Evolutionary conservation across 1,284 basidiomycete genomes (phyloP).

Genomic region (Porodaedalea pini): DNA sequence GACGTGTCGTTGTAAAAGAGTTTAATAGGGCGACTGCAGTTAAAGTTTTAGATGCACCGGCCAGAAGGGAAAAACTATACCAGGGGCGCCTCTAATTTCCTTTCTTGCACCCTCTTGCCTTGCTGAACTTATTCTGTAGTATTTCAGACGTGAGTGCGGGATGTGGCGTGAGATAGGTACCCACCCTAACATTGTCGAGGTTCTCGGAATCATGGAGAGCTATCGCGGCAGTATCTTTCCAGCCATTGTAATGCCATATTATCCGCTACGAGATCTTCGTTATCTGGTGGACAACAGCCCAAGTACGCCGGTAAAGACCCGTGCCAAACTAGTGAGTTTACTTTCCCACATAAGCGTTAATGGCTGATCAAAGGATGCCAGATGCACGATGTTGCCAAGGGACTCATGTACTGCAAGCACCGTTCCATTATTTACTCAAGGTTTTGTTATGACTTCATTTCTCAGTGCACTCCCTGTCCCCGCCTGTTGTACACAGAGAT

Average conservation of each 20-base stretch:
- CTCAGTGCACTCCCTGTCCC: neutral
- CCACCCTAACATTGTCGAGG: neutral
- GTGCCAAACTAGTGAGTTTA: neutral
- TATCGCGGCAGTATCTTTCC: neutral
- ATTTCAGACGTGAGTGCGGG: slow-evolving; percentile 2
- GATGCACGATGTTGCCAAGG: neutral
- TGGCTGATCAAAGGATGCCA: neutral
- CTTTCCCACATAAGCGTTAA: neutral
- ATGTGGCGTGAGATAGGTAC: neutral
- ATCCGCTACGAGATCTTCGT: neutral
- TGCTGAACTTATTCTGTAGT: neutral
- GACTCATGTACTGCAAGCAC: neutral
- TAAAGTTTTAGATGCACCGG: neutral
- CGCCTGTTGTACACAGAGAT: slow-evolving; percentile 3
- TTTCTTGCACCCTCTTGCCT: neutral
- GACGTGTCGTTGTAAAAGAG: neutral
- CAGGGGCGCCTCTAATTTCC: neutral
- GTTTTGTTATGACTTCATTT: neutral
- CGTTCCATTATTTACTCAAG: neutral
- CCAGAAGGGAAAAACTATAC: neutral
- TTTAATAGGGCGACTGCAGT: neutral
- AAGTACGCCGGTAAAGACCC: neutral
- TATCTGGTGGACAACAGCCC: neutral
- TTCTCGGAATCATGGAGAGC: neutral
- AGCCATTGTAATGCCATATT: neutral